Conservation (phyloP, 1,284 basidiomycete species). For the Cutaneotrichosporon sp. region DNA sequence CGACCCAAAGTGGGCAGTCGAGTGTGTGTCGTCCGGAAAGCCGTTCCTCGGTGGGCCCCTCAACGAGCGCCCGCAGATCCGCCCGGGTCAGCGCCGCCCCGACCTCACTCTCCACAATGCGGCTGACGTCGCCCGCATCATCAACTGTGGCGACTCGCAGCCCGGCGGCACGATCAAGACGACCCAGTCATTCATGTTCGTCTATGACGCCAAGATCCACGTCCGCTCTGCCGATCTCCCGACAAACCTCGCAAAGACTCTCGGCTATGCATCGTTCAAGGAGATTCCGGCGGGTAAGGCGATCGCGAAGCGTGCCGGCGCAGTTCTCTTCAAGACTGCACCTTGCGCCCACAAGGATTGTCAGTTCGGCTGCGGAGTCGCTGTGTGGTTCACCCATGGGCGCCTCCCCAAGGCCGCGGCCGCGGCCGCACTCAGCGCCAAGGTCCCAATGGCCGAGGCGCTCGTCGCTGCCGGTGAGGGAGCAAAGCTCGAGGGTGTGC, state of each 20-base stretch:
- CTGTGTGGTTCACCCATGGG: constrained; percentile 55
- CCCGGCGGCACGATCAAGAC: constrained; percentile 53
- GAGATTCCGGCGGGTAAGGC: constrained; percentile 46
- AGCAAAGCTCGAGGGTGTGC: constrained; percentile 39
- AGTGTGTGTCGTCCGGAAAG: constrained; percentile 40
- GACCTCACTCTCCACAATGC: constrained; percentile 47
- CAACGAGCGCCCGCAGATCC: constrained; percentile 52
- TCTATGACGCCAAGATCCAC: constrained; percentile 54
- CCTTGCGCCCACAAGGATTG: constrained; percentile 18
- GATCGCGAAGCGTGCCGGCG: constrained; percentile 53
- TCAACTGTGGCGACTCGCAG: constrained; percentile 55
- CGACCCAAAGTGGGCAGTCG: constrained; percentile 29
- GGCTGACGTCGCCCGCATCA: constrained; percentile 47
- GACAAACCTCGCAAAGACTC: constrained; percentile 20
- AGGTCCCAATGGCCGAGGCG: constrained; percentile 53
- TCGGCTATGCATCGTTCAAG: constrained; percentile 25
- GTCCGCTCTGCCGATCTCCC: constrained; percentile 31
- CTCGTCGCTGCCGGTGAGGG: constrained; percentile 45
- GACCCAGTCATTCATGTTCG: constrained; percentile 47
- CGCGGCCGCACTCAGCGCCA: constrained; percentile 50
- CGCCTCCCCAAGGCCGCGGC: constrained; percentile 52
- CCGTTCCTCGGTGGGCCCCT: constrained; percentile 51
- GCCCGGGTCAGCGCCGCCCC: constrained; percentile 46
- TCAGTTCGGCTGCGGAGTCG: constrained; percentile 39
- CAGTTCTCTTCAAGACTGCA: constrained; percentile 53